These are phyloP conservation scores for Tuber indicum DNA, from an alignment of 495 filamentous ascomycete genomes.

Conservation along the genomic window DNA sequence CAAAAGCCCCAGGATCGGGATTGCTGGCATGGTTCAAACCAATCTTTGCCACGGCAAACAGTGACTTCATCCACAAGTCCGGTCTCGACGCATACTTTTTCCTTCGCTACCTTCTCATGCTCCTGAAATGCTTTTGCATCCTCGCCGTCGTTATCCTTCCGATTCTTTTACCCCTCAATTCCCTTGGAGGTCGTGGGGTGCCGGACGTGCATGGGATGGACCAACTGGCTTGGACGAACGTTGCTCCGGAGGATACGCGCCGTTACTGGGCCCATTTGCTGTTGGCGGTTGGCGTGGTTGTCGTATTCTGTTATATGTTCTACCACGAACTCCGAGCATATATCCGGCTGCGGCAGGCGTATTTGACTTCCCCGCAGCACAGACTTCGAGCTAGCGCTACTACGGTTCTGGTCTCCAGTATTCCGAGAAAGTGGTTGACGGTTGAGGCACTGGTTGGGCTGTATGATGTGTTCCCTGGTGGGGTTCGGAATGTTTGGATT, in stretches of 20 bases:
- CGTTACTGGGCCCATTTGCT: slow-evolving; percentile 87
- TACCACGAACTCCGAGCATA: slow-evolving; percentile 85
- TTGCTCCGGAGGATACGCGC: slow-evolving; percentile 59
- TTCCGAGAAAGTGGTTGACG: slow-evolving; percentile 81
- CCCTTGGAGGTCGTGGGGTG: slow-evolving; percentile 60
- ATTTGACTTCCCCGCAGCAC: slow-evolving; percentile 91
- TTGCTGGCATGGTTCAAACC: slow-evolving; percentile 41
- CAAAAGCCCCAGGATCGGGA: slow-evolving; percentile 31
- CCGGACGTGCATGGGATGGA: slow-evolving; percentile 64
- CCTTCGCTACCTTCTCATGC: slow-evolving; percentile 85
- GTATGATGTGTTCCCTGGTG: slow-evolving; percentile 97
- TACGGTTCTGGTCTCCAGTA: slow-evolving; percentile 84
- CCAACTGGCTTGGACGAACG: slow-evolving; percentile 82
- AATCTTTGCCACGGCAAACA: slow-evolving; percentile 60
- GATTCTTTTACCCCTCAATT: slow-evolving; percentile 79
- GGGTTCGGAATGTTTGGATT: slow-evolving; percentile 93
- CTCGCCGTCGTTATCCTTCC: slow-evolving; percentile 73
- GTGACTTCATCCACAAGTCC: slow-evolving; percentile 84
- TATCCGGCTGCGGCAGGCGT: slow-evolving; percentile 87
- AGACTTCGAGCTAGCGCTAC: slow-evolving; percentile 91
- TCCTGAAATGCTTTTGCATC: slow-evolving; percentile 85
- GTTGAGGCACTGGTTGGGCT: slow-evolving; percentile 70
- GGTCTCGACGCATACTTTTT: slow-evolving; percentile 98
- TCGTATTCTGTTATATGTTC: slow-evolving; percentile 82
- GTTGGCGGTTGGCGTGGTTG: slow-evolving; percentile 69